These are phyloP conservation scores for Solanum sitiens DNA, from an alignment of 257 asterid species.

Conservation along the genomic window DNA sequence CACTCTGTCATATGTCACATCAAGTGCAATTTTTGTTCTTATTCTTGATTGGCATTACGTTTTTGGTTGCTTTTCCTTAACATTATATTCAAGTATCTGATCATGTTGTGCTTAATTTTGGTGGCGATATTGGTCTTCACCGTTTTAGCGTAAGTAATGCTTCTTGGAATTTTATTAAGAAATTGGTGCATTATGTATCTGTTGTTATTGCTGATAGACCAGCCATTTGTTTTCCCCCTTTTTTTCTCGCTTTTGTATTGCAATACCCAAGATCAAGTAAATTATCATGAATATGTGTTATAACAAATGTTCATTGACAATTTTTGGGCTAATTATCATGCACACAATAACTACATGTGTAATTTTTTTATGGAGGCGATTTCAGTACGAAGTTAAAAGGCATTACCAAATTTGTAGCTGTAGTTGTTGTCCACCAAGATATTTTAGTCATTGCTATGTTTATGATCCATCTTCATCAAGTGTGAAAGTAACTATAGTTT, in stretches of 20 bases:
- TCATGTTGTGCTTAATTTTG: constrained; percentile 65
- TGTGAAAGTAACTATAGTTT: not conserved
- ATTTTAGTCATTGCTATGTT: not conserved
- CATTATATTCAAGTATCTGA: constrained; percentile 49
- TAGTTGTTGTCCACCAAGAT: not conserved
- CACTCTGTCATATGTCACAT: not conserved
- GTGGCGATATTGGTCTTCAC: constrained; percentile 91
- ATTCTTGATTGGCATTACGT: not conserved
- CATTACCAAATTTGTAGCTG: not conserved
- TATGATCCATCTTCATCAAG: not conserved
- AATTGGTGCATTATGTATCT: not conserved
- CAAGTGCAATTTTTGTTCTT: not conserved
- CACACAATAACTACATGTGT: not conserved
- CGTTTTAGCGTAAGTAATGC: constrained; percentile 74
- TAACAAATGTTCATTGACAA: not conserved
- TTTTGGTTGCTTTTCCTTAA: constrained; percentile 36
- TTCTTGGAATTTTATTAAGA: not conserved
- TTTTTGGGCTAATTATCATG: not conserved
- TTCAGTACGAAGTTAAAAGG: not conserved
- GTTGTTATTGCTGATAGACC: not conserved
- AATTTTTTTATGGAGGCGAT: not conserved
- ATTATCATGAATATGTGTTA: not conserved
- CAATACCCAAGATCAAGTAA: not conserved
- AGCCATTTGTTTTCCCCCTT: not conserved
- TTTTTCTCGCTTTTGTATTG: not conserved